Evolutionary conservation across 805 yeast species (phyloP).

Genomic region (Metschnikowia koreensis): DNA sequence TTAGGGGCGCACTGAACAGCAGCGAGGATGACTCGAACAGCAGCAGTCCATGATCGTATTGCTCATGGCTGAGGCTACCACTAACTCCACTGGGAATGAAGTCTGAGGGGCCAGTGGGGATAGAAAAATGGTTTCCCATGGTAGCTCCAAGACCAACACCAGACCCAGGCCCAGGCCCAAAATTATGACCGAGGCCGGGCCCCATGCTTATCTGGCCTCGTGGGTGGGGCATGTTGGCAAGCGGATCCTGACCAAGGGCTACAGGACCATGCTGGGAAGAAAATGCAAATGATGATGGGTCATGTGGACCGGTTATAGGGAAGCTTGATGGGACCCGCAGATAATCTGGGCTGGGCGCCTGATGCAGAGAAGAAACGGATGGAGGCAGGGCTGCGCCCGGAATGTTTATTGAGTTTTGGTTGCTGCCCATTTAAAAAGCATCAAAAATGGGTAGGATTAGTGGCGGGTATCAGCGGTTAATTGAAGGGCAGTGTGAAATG

Average conservation of each 20-base stretch:
- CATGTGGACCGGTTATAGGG: background rate
- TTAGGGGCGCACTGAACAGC: background rate
- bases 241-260: background rate
- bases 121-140: background rate
- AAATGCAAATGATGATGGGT: conserved; percentile 8
- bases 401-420: conserved; percentile 1
- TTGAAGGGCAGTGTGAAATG: background rate
- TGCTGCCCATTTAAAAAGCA: conserved; percentile 2
- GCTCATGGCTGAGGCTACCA: background rate
- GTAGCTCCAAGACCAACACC: no score
- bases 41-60: background rate
- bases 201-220: background rate
- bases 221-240: background rate
- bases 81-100: background rate
- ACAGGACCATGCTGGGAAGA: conserved; percentile 2
- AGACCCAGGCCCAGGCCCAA: background rate
- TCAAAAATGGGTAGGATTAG: background rate
- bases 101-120: background rate
- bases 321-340: background rate
- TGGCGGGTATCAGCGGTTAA: background rate
- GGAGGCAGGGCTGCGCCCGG: background rate
- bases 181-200: background rate
- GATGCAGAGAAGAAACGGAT: conserved; percentile 1
- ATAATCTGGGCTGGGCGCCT: background rate
- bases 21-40: background rate